Conservation (phyloP, 108 stramenopile species). For the Skeletonema costatum region DNA sequence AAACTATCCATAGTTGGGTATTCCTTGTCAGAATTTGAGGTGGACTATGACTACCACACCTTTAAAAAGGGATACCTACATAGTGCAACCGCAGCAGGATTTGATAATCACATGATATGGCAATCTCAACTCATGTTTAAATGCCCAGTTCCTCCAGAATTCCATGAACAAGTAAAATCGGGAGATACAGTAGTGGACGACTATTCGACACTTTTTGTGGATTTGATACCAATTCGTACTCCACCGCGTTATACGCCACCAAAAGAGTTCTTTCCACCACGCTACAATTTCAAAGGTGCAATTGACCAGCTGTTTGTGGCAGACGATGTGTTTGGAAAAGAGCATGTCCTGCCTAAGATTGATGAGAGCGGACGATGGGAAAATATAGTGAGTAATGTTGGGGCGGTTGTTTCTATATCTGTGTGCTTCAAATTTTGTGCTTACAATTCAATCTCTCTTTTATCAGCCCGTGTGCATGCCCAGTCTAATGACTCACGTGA, state of each 20-base stretch:
- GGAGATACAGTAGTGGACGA: conserved; percentile 70
- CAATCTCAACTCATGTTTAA: conserved; percentile 78
- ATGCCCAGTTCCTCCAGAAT: conserved; percentile 74
- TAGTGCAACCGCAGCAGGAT: conserved; percentile 66
- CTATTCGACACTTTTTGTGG: conserved; percentile 79
- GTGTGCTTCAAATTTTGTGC: not conserved
- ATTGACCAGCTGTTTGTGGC: conserved; percentile 53
- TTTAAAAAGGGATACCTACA: conserved; percentile 57
- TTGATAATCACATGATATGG: conserved; percentile 76
- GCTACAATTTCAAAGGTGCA: conserved; percentile 30
- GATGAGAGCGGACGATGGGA: conserved; percentile 88
- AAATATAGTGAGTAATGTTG: conserved; percentile 48
- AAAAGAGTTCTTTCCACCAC: conserved; percentile 63
- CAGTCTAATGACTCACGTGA: conserved; percentile 41
- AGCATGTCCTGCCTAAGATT: conserved; percentile 71
- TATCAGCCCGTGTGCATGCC: conserved; percentile 46
- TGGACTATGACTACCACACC: conserved; percentile 84
- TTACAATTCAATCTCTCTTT: not conserved
- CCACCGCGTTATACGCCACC: conserved; percentile 79
- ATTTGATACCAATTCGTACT: conserved; percentile 85
- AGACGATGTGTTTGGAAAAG: conserved; percentile 64
- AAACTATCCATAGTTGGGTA: conserved; percentile 57
- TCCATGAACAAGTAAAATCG: conserved; percentile 47
- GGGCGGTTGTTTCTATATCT: not conserved
- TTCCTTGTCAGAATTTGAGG: conserved; percentile 66